Percentiles rank a stretch among this genome's conserved stretches.
These are phyloP conservation scores for Hyaloscypha finlandica DNA, from an alignment of 495 filamentous ascomycete species.

Conservation along the genomic window DNA sequence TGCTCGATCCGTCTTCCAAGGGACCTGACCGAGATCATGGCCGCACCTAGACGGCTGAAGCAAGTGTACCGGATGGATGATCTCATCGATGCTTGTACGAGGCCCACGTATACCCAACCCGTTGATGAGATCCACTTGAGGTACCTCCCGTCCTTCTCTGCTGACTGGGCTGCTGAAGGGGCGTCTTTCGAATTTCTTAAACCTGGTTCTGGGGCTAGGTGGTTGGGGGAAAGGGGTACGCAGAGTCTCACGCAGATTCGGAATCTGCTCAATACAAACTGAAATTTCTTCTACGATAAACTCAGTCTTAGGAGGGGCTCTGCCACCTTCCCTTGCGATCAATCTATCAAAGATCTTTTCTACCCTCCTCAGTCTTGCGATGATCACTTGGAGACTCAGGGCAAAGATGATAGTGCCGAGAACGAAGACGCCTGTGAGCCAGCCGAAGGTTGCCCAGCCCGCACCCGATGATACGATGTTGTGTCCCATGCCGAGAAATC, in stretches of 20 bases:
- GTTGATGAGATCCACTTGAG: conserved; percentile 28
- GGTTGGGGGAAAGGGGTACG: conserved; percentile 24
- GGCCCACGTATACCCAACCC: conserved; percentile 35
- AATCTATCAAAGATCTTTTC: too few relatives aligned
- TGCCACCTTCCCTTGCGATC: too few relatives aligned
- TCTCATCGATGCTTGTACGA: conserved; percentile 38
- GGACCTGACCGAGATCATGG: conserved; percentile 18
- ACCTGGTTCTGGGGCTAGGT: not conserved
- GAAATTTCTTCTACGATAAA: conserved; percentile 4
- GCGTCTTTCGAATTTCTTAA: conserved; percentile 19
- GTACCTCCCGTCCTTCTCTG: conserved; percentile 23
- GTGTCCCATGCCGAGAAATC: too few relatives aligned
- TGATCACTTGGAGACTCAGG: too few relatives aligned
- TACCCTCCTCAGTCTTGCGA: too few relatives aligned
- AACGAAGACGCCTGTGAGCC: too few relatives aligned
- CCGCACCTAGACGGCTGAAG: conserved; percentile 6
- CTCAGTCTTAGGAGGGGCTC: too few relatives aligned
- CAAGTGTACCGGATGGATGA: conserved; percentile 31
- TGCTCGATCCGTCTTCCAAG: conserved; percentile 31
- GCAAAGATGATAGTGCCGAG: too few relatives aligned
- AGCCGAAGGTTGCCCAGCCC: too few relatives aligned
- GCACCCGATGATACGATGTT: too few relatives aligned
- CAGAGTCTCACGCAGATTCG: conserved; percentile 31
- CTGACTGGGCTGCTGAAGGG: conserved; percentile 25
- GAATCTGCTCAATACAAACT: conserved; percentile 31